Evolutionary conservation across 805 yeast genomes (phyloP).

Genomic region (Spathaspora gorwiae): DNA sequence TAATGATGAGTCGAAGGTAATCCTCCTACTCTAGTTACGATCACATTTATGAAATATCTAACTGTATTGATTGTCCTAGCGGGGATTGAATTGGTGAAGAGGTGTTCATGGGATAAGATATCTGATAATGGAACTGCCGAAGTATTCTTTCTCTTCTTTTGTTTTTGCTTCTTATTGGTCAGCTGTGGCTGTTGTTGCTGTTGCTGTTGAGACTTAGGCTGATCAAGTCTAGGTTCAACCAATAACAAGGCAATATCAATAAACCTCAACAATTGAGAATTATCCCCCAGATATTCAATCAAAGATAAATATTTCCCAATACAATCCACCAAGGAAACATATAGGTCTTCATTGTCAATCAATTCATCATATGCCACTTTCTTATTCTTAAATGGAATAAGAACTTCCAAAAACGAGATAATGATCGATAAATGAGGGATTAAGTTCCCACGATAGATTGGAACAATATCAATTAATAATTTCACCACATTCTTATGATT

Average conservation of each 20-base stretch:
- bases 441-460: conserved; percentile 31
- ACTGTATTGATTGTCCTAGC: conserved; percentile 27
- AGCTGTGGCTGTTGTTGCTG: conserved; percentile 5
- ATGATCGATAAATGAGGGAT: conserved; percentile 49
- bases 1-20: conserved; percentile 63
- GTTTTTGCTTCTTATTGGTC: conserved; percentile 1
- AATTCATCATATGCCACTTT: conserved; percentile 27
- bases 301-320: conserved; percentile 25
- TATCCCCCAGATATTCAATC: conserved; percentile 42
- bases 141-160: conserved; percentile 37
- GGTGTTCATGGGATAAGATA: conserved; percentile 58
- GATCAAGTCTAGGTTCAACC: conserved; percentile 32
- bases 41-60: conserved; percentile 43
- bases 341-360: conserved; percentile 34
- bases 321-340: conserved; percentile 31
- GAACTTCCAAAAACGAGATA: conserved; percentile 51
- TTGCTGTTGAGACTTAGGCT: neutral
- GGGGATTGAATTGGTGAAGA: conserved; percentile 45
- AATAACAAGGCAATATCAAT: conserved; percentile 51
- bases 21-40: conserved; percentile 42
- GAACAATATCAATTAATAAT: conserved; percentile 35
- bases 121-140: conserved; percentile 57
- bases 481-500: conserved; percentile 44
- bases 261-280: conserved; percentile 49
- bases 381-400: conserved; percentile 49